Evolutionary conservation across 2,329 filamentous ascomycete species (phyloP), one percentile per base, ranked within the genome.

Genomic region (Fusarium sp.): DNA sequence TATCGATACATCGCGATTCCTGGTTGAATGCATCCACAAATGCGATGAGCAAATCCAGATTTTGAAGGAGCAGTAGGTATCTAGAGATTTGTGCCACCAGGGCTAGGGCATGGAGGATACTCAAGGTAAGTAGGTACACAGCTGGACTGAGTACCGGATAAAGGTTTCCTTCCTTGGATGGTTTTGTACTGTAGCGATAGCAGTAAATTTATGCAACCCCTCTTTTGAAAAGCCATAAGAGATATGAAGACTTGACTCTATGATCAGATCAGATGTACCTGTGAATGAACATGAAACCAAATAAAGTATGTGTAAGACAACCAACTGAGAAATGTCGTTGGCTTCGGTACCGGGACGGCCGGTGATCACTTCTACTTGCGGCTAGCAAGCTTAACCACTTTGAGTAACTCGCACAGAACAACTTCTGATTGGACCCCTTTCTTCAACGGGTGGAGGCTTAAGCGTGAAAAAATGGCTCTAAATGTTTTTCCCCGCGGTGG

Each of bases 381-480:
- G 57, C 38, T 32, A n/a, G n/a, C 16, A 24, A 12, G 12, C 42
- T 51, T 67, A 63, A 46, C 67, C 30, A 10, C 11, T 59, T 67
- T 15, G 16, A 59, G 67, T 46, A 70, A 67, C 54, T 70, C 67
- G 67, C 62, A 67, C 56, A 59, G 29, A 10, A 16, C 4, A 11
- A 4, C 8, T 18, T 16, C 11, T 68, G 45, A 70, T 70, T 70
- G 67, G 67, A 3, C n/a, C 22, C 50, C 34, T 53, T 43, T 53
- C 38, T 53, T 24, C 42, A 22, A 42, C 24, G 20, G 30, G 50
- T 53, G 50, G 50, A 53, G 24, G 32, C 50, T 29, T 27, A 24
- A 51, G 50, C 18, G 34, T 38, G n/a, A 16, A 25, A 22, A 52
- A 53, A 53, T 42, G 22, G 50, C 50, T 53, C 50, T 42, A 53